These are phyloP conservation scores for Fusarium chaquense DNA, from an alignment of 2,329 filamentous ascomycete genomes.

Conservation along the genomic window DNA sequence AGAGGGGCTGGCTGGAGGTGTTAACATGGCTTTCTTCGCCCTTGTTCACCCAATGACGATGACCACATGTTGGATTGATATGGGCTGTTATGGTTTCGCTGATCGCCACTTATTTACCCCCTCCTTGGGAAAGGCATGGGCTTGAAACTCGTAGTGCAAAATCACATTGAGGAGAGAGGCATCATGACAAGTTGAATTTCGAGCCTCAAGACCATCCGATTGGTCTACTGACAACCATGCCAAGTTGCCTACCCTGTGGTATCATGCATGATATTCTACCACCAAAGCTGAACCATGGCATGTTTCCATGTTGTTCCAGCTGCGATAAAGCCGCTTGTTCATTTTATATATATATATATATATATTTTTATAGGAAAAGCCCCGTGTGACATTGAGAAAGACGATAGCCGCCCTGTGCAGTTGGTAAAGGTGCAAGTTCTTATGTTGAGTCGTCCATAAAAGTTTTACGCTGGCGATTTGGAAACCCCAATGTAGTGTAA, in stretches of 20 bases:
- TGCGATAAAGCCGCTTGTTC: not conserved
- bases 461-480: not conserved
- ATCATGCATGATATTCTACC: not conserved
- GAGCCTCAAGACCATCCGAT: not conserved
- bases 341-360: not conserved
- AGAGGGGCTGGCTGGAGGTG: constrained; percentile 8
- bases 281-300: not conserved
- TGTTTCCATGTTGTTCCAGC: constrained; percentile 3
- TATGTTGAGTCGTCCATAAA: not conserved
- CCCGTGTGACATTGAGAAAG: not conserved
- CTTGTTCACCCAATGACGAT: not conserved
- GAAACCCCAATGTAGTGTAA: not conserved
- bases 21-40: not conserved
- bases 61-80: not conserved
- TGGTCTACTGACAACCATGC: constrained; percentile 1
- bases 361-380: not conserved
- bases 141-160: constrained; percentile 8
- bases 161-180: constrained; percentile 16
- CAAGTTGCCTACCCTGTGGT: constrained; percentile 19
- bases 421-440: not conserved
- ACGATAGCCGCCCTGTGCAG: not conserved
- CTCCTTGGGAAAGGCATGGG: constrained; percentile 14
- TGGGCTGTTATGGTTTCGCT: not conserved
- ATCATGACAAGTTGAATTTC: constrained; percentile 15
- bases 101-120: constrained; percentile 1